Conservation (phyloP, 139 green algal genomes). For the Chlamydomonas applanata region DNA sequence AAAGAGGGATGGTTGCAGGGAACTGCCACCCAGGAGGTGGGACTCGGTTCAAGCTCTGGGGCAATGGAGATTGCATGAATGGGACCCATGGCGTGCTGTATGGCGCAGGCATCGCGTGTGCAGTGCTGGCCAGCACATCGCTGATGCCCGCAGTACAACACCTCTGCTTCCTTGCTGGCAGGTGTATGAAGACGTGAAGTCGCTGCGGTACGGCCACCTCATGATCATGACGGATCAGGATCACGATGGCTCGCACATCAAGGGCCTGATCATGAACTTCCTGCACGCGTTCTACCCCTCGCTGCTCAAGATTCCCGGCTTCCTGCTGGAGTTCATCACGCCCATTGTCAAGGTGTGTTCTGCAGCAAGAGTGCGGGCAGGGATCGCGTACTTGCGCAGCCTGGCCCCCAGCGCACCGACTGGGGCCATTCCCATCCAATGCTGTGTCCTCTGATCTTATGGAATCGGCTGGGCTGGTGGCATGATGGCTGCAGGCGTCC, state of each 20-base stretch:
- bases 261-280: slow-evolving; percentile 99
- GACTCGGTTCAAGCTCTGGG: too few species aligned
- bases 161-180: slow-evolving; percentile 23
- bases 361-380: not conserved
- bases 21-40: too few species aligned
- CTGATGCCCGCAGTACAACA: too few species aligned
- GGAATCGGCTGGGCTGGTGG: too few species aligned
- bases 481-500: slow-evolving; percentile 74
- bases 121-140: too few species aligned
- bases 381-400: too few species aligned
- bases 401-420: too few species aligned
- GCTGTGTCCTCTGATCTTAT: not conserved
- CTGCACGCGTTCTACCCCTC: slow-evolving; percentile 97
- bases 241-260: slow-evolving; percentile 99
- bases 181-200: slow-evolving; percentile 87
- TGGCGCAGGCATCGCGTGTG: too few species aligned
- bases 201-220: slow-evolving; percentile 96
- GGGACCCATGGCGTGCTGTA: too few species aligned
- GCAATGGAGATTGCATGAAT: too few species aligned
- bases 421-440: not conserved
- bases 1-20: too few species aligned
- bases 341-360: slow-evolving; percentile 93
- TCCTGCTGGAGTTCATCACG: slow-evolving; percentile 99
- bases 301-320: slow-evolving; percentile 90
- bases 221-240: slow-evolving; percentile 99